phyloP scores from a whole-genome alignment of 2,329 filamentous ascomycete genomes.

The Paracoccidioides brasiliensis region DNA sequence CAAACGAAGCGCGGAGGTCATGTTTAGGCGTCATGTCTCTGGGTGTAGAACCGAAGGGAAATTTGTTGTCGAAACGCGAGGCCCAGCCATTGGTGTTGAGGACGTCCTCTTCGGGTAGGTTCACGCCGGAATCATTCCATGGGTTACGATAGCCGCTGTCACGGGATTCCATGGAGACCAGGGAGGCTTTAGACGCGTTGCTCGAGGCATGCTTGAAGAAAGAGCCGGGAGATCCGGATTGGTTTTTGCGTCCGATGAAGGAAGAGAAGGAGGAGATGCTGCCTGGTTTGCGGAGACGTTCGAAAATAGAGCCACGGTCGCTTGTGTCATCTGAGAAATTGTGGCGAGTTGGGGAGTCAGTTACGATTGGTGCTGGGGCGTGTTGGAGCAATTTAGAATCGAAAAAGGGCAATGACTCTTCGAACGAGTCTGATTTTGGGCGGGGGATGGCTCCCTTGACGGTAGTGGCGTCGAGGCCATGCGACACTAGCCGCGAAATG shows the following conservation, averaged over 20 bases:
- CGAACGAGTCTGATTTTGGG: slow-evolving; percentile 98
- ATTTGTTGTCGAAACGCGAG: slow-evolving; percentile 46
- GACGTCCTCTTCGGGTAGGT: slow-evolving; percentile 73
- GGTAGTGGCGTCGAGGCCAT: slow-evolving; percentile 74
- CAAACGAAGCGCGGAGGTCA: slow-evolving; percentile 69
- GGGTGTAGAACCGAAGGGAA: slow-evolving; percentile 49
- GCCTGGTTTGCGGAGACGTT: slow-evolving; percentile 84
- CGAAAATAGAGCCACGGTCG: slow-evolving; percentile 73
- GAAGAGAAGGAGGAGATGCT: slow-evolving; percentile 91
- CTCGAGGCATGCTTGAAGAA: slow-evolving; percentile 86
- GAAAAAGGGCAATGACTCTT: slow-evolving; percentile 92
- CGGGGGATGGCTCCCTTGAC: slow-evolving; percentile 91
- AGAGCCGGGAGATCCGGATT: slow-evolving; percentile 68
- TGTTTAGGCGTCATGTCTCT: slow-evolving; percentile 78
- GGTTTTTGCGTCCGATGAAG: slow-evolving; percentile 95
- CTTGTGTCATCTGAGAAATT: slow-evolving; percentile 70
- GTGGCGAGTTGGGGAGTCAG: slow-evolving; percentile 78
- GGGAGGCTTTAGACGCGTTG: slow-evolving; percentile 86
- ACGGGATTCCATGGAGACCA: slow-evolving; percentile 90
- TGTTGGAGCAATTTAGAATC: slow-evolving; percentile 94
- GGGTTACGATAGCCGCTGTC: slow-evolving; percentile 92
- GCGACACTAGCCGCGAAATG: slow-evolving; percentile 69
- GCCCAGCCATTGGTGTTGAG: slow-evolving; percentile 48
- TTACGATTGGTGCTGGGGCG: slow-evolving; percentile 64
- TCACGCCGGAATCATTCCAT: slow-evolving; percentile 96